Base-by-base conservation (phyloP, 805 yeast genomes). In the Aciculoconidium aculeatum region DNA sequence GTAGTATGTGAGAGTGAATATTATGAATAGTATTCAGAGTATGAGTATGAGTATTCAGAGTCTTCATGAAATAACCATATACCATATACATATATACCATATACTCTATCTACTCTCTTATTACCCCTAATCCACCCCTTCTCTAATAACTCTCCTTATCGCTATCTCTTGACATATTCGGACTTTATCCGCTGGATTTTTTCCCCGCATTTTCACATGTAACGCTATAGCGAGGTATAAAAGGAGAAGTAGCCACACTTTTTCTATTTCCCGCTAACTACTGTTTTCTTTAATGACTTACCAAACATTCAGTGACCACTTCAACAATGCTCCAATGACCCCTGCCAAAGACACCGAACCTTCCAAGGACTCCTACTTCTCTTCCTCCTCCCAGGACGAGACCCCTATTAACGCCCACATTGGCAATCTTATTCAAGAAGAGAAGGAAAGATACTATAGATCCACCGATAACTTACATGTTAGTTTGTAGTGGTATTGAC, bases 381-480 rank as follows among this genome's bases (percentile, higher is more conserved):
- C 32, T 8, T 7, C 29, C 7, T 9, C 32, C n/a, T 17, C 32
- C 12, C 30, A 23, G 21, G 31, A 32, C 5, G 39, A 32, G 7
- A 17, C 21, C 6, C 21, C 40, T 3, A 23, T 32, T 17, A 36
- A 31, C 28, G 29, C 32, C 18, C 37, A 34, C 25, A 34, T 40
- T 28, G 32, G 34, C 23, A 37, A 35, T 15, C 33, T 37, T 21
- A 45, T 40, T n/a, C 32, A 28, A 16, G 42, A 47, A 27, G 48
- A 45, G n/a, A 42, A 37, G 34, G 34, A 31, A 14, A 31, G 30
- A 18, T 49, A 38, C 32, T 45, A 50, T 33, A 36, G 36, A 39
- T 50, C 55, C 7, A 44, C 55, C 5, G 55, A 50, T 34, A 50
- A 50, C 33, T 43, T 50, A 32, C 42, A 40, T 17, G 42, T 49